Evolutionary conservation across 208 protist species (phyloP), one percentile per base, ranked within the genome.

Genomic region (Leishmania major): DNA sequence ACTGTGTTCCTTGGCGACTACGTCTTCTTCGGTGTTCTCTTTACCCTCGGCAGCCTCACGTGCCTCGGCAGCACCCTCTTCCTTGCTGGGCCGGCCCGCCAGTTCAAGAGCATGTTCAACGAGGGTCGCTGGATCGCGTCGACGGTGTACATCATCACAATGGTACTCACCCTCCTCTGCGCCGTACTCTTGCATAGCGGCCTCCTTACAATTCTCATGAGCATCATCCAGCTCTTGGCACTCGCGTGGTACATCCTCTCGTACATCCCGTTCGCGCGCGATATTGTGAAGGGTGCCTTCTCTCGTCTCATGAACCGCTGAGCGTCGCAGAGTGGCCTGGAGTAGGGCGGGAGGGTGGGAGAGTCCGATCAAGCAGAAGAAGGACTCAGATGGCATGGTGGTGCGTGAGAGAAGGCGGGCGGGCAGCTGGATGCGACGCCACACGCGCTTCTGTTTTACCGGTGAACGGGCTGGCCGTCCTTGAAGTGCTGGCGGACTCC

Each of bases 191-290:
- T 96, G 13, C 66, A 92, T 43, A 96, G 80, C 66, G 93, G 87
- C 3, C 53, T 95, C 5, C 35, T 94, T 47, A 90, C 91, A 8
- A 85, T 96, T 64, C 53, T 96, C 28, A 89, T 82, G 35, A 93
- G 91, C 67, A 22, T 98, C 31, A 70, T 97, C 10, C 96, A 97
- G 84, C 88, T 90, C 31, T 22, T 22, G 5, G 91, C 96, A 31
- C 90, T 97, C 82, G 75, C 79, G 86, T 98, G 94, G 94, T 98
- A 98, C 81, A 84, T 94, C 19, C 72, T 98, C 25, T 96, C 93
- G 7, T 98, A 98, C 86, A 92, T 97, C 28, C 94, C 96, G 0
- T 95, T 92, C 78, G 94, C 92, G 19, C 88, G 93, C 28, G 85
- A 92, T 73, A 84, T 81, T 0, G 82, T 96, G 60, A 93, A 89